Percentiles rank a stretch among this genome's conserved stretches.
Conservation (phyloP, 192 early-diverging fungal species). For the Allomyces macrogynus region DNA sequence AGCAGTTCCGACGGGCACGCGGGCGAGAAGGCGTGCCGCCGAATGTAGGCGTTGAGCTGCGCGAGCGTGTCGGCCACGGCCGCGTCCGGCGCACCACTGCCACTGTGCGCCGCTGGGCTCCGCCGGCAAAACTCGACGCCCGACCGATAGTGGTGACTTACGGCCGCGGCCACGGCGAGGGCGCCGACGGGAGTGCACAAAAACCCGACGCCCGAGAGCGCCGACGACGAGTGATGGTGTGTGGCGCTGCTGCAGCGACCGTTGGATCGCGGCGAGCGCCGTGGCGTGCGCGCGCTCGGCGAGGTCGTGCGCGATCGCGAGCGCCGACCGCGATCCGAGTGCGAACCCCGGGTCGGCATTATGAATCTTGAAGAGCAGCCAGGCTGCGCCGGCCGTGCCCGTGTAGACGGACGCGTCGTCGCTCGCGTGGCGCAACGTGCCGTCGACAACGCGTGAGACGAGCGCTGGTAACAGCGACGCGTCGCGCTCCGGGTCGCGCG, state of each 20-base stretch:
- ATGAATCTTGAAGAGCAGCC: neutral
- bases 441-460: neutral
- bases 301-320: too few species aligned
- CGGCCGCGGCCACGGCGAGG: neutral
- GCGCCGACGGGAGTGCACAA: neutral
- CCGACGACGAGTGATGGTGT: neutral
- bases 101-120: too few species aligned
- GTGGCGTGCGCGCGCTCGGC: neutral
- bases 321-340: too few species aligned
- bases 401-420: neutral
- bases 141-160: neutral
- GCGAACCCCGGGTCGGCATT: neutral
- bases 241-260: neutral
- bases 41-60: too few species aligned
- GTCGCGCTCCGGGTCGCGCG: neutral
- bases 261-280: neutral
- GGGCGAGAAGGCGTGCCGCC: neutral
- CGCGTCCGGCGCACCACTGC: neutral
- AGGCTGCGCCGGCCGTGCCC: neutral
- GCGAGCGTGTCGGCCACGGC: neutral
- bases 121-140: neutral
- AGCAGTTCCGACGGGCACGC: neutral
- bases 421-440: neutral
- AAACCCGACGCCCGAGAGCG: neutral
- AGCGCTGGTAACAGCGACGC: too few species aligned